Evolutionary conservation across 208 protist genomes (phyloP), one percentile per base, ranked within the genome.

Genomic region (Crithidia brevicula): DNA sequence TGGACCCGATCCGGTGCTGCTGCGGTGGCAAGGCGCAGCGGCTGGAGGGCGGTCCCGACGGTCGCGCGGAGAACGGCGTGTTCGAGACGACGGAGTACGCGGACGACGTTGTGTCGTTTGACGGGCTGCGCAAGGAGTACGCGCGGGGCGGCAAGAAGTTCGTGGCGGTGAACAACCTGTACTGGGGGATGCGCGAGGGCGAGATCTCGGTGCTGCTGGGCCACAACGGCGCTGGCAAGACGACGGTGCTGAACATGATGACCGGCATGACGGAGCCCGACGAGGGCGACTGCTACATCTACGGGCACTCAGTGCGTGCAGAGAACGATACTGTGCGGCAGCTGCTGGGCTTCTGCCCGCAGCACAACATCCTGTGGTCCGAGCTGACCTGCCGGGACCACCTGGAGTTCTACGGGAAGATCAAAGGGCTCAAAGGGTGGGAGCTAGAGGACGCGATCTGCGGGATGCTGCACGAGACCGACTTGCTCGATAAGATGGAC

Each of bases 371-470:
- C 34, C 79, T 94, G 51, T 81, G 87, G 45, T 64, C 81, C 31
- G 30, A 85, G 36, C 89, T 98, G 38, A 98, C 91, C 30, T 86
- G 81, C 31, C 31, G 62, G 8, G 94, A 98, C 56, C 94, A 98
- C 71, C 71, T 99, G 11, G 52, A 80, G 65, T 97, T 93, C 62
- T 99, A 85, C 72, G 89, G 68, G 0, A 62, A 61, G 27, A 75
- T 98, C 38, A 98, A 98, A 58, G 96, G 93, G 22, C 54, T 96
- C 31, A 43, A 40, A 10, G 81, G 81, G 16, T 58, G 56, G 43
- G 40, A 67, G 45, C 63, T 68, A 28, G 72, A 90, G 25, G 20
- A 71, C 13, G 52, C 68, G 1, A 74, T 92, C n/a, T 56, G 66
- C 9, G 10, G 47, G 6, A 81, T 89, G 64, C 72, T 94, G 13